These are phyloP conservation scores for Laburnicola sp. DNA, from an alignment of 2,329 filamentous ascomycete species.

Conservation along the genomic window DNA sequence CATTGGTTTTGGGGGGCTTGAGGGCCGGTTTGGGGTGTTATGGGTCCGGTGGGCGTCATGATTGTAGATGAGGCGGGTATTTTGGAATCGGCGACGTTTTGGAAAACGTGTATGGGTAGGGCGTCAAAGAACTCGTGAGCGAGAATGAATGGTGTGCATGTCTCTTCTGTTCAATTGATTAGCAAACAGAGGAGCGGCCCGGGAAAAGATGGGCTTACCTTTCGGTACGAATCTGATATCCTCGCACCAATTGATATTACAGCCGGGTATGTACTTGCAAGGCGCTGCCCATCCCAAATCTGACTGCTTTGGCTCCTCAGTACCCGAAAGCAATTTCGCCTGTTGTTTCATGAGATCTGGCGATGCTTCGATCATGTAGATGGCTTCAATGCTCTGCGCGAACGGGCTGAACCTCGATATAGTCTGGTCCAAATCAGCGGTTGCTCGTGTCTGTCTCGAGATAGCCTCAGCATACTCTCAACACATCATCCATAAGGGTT, in stretches of 20 bases:
- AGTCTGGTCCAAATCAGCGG: constrained; percentile 59
- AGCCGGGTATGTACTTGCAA: constrained; percentile 72
- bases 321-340: constrained; percentile 78
- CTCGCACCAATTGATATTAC: constrained; percentile 84
- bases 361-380: constrained; percentile 96
- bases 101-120: constrained; percentile 92
- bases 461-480: constrained; percentile 64
- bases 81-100: constrained; percentile 63
- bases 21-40: constrained; percentile 46
- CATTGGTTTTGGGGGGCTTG: constrained; percentile 44
- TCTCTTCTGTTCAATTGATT: constrained; percentile 54
- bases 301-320: constrained; percentile 68
- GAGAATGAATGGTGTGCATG: constrained; percentile 85
- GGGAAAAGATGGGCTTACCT: constrained; percentile 51
- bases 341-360: constrained; percentile 75
- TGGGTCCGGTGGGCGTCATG: constrained; percentile 55
- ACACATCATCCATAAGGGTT: constrained; percentile 94
- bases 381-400: constrained; percentile 74
- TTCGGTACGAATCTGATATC: constrained; percentile 81
- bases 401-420: constrained; percentile 81
- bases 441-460: neutral
- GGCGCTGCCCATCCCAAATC: constrained; percentile 73
- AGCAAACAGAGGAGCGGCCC: constrained; percentile 11
- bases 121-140: constrained; percentile 99
- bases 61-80: constrained; percentile 45